Percentiles rank a stretch among this genome's conserved stretches.
Conservation (phyloP, 306 rosid genomes). For the Castanea crenata region DNA sequence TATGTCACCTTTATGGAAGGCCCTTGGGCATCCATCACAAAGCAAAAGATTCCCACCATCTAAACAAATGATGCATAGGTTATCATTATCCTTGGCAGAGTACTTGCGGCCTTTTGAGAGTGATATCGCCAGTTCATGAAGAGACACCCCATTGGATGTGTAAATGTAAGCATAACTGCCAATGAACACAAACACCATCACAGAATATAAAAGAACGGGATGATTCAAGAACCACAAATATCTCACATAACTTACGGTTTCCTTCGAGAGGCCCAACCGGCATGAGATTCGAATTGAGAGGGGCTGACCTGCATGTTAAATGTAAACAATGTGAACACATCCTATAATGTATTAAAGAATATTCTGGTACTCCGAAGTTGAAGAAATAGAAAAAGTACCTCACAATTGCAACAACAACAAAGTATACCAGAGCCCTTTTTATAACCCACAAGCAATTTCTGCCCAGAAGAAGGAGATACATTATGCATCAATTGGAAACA, state of each 20-base stretch:
- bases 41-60: constrained; percentile 95
- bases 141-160: constrained; percentile 92
- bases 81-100: constrained; percentile 83
- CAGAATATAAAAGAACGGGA: constrained; percentile 20
- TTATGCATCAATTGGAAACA: constrained; percentile 19
- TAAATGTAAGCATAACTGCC: constrained; percentile 94
- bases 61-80: constrained; percentile 87
- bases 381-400: constrained; percentile 49
- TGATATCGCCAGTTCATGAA: constrained; percentile 85
- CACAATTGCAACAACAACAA: constrained; percentile 85
- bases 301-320: constrained; percentile 83
- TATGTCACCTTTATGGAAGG: constrained; percentile 88
- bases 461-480: constrained; percentile 27
- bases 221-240: constrained; percentile 27
- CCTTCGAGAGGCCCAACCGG: constrained; percentile 95
- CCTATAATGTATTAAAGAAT: constrained; percentile 13
- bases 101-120: constrained; percentile 83
- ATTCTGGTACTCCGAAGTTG: constrained; percentile 13
- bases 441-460: constrained; percentile 96
- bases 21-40: constrained; percentile 99
- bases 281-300: constrained; percentile 94
- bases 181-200: constrained; percentile 32
- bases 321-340: constrained; percentile 20
- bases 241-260: constrained; percentile 80
- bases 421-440: constrained; percentile 84